Evolutionary conservation across 2,329 filamentous ascomycete species (phyloP).

Genomic region (Microascus cirrosus): DNA sequence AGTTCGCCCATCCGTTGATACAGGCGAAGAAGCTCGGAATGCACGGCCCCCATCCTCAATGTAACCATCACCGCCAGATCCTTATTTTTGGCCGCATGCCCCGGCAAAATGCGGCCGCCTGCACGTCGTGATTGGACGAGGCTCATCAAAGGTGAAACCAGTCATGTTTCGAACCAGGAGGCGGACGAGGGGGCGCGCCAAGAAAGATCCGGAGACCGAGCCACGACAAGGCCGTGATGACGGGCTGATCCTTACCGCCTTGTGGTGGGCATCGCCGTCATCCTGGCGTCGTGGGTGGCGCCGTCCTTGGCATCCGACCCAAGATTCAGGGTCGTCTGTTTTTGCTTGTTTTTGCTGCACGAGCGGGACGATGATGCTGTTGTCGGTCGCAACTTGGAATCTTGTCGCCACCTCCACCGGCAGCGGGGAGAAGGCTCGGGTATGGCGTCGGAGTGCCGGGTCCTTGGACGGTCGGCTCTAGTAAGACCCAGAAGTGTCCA

Average conservation of each 20-base stretch:
- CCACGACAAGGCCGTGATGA: not conserved
- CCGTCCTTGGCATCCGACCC: not conserved
- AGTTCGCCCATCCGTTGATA: not conserved
- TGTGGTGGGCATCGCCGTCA: not conserved
- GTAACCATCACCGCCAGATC: not conserved
- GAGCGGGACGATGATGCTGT: no score
- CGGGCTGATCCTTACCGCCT: not conserved
- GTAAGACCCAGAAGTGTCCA: not conserved
- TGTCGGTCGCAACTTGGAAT: not conserved
- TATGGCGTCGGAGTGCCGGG: not conserved
- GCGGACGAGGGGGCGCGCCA: not conserved
- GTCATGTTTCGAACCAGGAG: slow-evolving; percentile 2
- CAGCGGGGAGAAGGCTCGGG: not conserved
- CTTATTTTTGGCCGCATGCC: not conserved
- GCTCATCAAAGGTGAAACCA: slow-evolving; percentile 4
- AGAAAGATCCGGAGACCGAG: not conserved
- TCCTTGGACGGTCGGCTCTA: not conserved
- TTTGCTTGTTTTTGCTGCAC: no score
- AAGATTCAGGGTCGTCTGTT: not conserved
- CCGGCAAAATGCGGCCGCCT: not conserved
- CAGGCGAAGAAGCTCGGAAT: not conserved
- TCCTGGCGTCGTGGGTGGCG: not conserved
- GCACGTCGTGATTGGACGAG: not conserved
- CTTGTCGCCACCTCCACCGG: not conserved
- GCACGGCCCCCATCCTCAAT: not conserved